Percentiles rank a stretch among this genome's conserved stretches.
Evolutionary conservation across 129 eudicot species (phyloP).

Genomic region (Artemisia annua): DNA sequence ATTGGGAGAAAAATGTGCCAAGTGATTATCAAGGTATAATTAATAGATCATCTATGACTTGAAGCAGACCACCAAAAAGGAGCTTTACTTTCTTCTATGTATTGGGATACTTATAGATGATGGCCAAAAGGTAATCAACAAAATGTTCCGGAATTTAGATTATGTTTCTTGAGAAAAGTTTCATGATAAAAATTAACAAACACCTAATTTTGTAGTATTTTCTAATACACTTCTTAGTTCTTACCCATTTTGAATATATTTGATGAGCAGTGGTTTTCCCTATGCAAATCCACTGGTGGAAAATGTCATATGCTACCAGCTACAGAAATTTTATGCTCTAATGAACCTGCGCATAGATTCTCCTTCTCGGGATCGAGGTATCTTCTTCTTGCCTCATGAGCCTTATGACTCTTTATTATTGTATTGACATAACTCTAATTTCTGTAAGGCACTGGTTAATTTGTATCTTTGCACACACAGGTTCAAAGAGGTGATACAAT

Average conservation of each 20-base stretch:
- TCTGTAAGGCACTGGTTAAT: neutral
- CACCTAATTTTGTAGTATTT: no score
- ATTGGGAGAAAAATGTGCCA: conserved; percentile 11
- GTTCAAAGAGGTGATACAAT: conserved; percentile 14
- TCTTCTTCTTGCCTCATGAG: neutral
- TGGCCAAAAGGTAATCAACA: conserved; percentile 17
- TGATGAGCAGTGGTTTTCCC: conserved; percentile 24
- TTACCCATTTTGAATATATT: neutral
- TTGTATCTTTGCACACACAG: neutral
- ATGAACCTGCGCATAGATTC: neutral
- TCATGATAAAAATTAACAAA: neutral
- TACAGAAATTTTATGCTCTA: neutral
- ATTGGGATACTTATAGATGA: conserved; percentile 17
- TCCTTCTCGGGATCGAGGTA: conserved; percentile 13
- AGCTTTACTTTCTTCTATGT: conserved; percentile 22
- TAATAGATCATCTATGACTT: conserved; percentile 4
- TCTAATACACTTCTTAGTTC: no score
- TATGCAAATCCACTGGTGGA: conserved; percentile 19
- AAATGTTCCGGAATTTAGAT: no score
- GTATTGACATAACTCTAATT: neutral
- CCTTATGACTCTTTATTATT: no score
- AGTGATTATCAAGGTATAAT: conserved; percentile 21
- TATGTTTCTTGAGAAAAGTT: no score
- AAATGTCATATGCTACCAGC: conserved; percentile 21
- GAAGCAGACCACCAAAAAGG: conserved; percentile 9